Evolutionary conservation across 176 grass and related monocot species (phyloP), one percentile per base, ranked within the genome.

Genomic region (Hsuehochloa calcarea): DNA sequence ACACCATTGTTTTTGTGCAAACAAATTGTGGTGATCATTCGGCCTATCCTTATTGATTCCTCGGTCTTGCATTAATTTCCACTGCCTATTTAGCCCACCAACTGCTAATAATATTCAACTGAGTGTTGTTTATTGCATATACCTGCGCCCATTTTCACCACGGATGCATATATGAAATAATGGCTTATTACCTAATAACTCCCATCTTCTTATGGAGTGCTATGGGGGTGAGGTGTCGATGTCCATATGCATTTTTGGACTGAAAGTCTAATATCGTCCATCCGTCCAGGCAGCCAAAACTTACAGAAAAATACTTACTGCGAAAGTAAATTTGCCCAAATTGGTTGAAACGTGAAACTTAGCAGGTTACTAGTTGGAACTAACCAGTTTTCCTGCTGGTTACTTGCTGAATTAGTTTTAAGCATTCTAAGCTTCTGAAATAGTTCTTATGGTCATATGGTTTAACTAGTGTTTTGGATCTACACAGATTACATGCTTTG

Each of bases 191-290:
- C 41, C 16, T 47, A 11, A 49, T n/a, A 72, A 54, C 17, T 77
- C 7, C 41, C 31, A 69, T 61, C 35, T 55, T 88, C 60, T 82
- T 62, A 70, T 60, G 58, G 27, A 22, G 16, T 43, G 35, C 60
- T 43, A 41, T 55, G 34, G 17, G 68, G 45, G 38, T 65, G 37
- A 76, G 20, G 27, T 22, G 0, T 67, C 22, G 16, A 8, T 80
- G 26, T 31, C 40, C 26, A 80, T 79, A 54, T 67, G 58, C 38
- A 70, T 43, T 61, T 55, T 74, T 54, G 40, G 37, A 56, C 19
- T 74, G 37, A 31, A 62, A 55, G 22, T 69, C 15, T 70, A 84
- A 59, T 84, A 39, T 73, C n/a, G 4, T 50, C 37, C 55, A 88
- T 72, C 37, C 20, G 84, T 37, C 23, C 46, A 65, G 43, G 15